Evolutionary conservation across 257 asterid genomes (phyloP).

Genomic region (Solanum bulbocastanum): DNA sequence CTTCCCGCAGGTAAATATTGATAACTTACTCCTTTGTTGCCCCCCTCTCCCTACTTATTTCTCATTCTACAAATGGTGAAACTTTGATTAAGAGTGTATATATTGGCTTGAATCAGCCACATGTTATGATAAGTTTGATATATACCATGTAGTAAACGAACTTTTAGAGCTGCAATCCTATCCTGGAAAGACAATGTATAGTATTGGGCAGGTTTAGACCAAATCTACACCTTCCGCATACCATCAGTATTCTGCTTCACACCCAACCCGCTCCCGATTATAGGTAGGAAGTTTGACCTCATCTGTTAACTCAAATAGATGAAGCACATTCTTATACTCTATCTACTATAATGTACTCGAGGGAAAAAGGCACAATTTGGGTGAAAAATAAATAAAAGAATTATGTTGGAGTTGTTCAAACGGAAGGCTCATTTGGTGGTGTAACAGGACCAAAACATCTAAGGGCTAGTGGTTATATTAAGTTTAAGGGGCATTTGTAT

Average conservation of each 20-base stretch:
- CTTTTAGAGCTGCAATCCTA: neutral
- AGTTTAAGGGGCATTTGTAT: neutral
- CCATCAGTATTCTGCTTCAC: neutral
- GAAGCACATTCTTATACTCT: neutral
- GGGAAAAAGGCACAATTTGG: neutral
- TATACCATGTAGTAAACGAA: neutral
- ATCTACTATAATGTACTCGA: neutral
- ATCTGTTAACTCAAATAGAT: neutral
- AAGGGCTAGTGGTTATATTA: neutral
- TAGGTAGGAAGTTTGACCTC: neutral
- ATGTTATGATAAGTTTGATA: neutral
- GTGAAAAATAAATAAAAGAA: neutral
- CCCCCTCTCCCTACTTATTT: neutral
- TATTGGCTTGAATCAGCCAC: neutral
- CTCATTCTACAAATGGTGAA: neutral
- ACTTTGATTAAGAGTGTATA: neutral
- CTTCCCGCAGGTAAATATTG: conserved; percentile 62
- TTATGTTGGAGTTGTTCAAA: neutral
- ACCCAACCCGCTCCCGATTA: neutral
- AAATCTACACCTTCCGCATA: neutral
- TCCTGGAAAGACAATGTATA: neutral
- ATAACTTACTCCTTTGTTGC: neutral
- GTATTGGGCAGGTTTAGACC: neutral
- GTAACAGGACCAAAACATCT: neutral
- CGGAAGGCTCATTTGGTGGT: neutral